Percentiles rank a stretch among this genome's conserved stretches.
phyloP scores from a whole-genome alignment of 164 flowering plant species.

The Umbilicus rupestris region DNA sequence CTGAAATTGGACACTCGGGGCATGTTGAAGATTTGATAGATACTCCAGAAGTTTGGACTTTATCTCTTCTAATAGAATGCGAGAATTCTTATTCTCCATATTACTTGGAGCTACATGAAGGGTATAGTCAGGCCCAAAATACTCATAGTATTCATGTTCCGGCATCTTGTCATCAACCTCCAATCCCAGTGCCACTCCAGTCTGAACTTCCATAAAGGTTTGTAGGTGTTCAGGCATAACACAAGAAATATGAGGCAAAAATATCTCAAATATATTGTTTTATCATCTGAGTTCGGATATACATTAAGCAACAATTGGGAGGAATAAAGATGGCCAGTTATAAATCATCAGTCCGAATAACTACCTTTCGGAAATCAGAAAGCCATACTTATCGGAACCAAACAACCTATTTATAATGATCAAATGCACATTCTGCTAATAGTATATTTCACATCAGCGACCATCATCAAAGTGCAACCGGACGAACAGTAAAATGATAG shows the following conservation, averaged over 20 bases:
- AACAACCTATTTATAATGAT: too few species aligned
- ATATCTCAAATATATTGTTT: neutral
- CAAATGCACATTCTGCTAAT: too few species aligned
- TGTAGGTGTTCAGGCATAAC: neutral
- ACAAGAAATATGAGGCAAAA: neutral
- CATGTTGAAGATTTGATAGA: constrained; percentile 69
- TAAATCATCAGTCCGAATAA: too few species aligned
- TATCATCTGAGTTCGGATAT: neutral
- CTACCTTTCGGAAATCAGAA: too few species aligned
- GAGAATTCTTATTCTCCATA: constrained; percentile 80
- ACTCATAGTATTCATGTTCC: constrained; percentile 67
- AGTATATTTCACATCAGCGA: too few species aligned
- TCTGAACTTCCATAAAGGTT: constrained; percentile 24
- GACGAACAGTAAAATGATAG: too few species aligned
- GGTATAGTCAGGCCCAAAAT: constrained; percentile 87
- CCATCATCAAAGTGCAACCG: too few species aligned
- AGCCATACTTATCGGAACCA: too few species aligned
- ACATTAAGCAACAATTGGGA: neutral
- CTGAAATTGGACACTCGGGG: constrained; percentile 75
- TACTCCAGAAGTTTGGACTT: constrained; percentile 53
- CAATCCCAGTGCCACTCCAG: constrained; percentile 73
- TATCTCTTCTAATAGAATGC: constrained; percentile 45
- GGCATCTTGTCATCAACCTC: constrained; percentile 84
- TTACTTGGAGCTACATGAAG: constrained; percentile 86
- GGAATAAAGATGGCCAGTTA: too few species aligned